A percentile compares a stretch with the other conserved stretches of the same genome.
phyloP scores from a whole-genome alignment of 495 filamentous ascomycete genomes.

The Hypoxylon trugodes region DNA sequence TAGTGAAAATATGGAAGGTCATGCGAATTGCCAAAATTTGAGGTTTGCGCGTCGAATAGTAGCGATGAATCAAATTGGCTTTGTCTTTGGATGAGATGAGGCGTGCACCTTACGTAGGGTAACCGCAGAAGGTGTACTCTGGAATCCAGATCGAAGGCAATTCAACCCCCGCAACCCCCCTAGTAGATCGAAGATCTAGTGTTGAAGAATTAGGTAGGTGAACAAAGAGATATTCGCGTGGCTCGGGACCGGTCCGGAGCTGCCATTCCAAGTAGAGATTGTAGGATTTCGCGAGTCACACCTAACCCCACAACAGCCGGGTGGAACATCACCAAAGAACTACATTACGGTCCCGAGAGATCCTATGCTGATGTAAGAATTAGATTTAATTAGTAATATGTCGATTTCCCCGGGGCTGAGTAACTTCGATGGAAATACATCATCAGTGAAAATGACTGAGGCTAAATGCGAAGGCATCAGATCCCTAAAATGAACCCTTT shows the following conservation, averaged over 20 bases:
- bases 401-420: neutral
- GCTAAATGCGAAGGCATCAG: neutral
- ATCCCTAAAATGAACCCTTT: neutral
- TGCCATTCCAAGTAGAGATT: conserved; percentile 5
- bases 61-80: too few relatives aligned
- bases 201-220: neutral
- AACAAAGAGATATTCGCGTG: neutral
- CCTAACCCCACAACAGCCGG: conserved; percentile 1
- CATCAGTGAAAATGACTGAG: neutral
- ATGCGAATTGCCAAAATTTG: too few relatives aligned
- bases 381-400: neutral
- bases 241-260: neutral
- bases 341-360: neutral
- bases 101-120: too few relatives aligned
- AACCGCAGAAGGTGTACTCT: neutral
- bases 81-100: too few relatives aligned
- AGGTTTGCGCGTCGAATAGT: too few relatives aligned
- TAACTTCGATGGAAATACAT: neutral
- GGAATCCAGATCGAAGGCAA: conserved; percentile 2
- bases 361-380: neutral
- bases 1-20: too few relatives aligned
- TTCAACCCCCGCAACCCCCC: neutral
- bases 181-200: neutral
- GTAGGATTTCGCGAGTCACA: conserved; percentile 3
- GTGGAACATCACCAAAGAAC: neutral